Evolutionary conservation across 768 basidiomycete genomes (phyloP), one percentile per base, ranked within the genome.

Genomic region (Mycena filopes): DNA sequence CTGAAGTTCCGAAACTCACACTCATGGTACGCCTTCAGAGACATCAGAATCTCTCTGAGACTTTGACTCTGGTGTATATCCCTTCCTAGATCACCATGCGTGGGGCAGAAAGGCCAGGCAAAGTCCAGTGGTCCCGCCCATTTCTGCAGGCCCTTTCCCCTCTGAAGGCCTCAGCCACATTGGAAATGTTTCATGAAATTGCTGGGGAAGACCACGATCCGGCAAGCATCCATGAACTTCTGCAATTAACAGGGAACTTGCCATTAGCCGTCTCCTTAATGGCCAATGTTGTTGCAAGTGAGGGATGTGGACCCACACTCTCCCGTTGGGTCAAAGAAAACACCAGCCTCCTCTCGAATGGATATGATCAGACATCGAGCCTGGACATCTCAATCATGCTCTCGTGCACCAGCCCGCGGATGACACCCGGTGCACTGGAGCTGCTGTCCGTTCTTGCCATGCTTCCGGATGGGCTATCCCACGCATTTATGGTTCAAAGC

Each of bases 231-330:
- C 21, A 43, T 11, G 59, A 60, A 21, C 59, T 60, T 23, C 46
- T 60, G 10, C 40, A 53, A n/a, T 60, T 49, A 25, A 60, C 59
- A 8, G 59, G 59, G 23, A 60, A 60, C 23, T 38, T 60, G 16
- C 59, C 59, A 3, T 46, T 60, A 18, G 59, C 59, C 4, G 50
- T 60, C 28, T 50, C 38, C 41, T 49, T 60, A 16, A 42, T 60
- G 16, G 49, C 59, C 7, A 49, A 33, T 18, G 49, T 50, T 5
- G 59, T 33, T 8, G 28, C 59, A 4, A 23, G 46, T 36, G 58
- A 60, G 16, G 58, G 58, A 2, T 26, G 47, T n/a, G 48, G n/a
- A 13, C 23, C 5, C 18, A 31, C 59, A 10, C 40, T 60, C 10
- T 38, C 48, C 7, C 59, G 59, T 25, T 60, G 59, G 59, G 26